phyloP scores from a whole-genome alignment of 2,329 filamentous ascomycete genomes.

The Apiospora saccharicola region DNA sequence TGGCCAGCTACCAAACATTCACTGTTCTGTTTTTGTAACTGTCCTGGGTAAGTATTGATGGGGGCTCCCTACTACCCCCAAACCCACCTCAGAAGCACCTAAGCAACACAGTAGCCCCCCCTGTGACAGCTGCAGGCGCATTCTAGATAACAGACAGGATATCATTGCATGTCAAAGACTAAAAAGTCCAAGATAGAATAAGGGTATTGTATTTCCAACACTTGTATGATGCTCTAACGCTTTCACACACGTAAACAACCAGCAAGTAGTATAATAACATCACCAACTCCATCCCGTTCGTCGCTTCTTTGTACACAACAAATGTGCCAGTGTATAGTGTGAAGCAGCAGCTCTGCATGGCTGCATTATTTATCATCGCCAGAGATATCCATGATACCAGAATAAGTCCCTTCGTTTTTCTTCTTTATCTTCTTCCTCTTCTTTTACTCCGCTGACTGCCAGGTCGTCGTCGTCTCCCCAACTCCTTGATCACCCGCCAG shows the following conservation, averaged over 20 bases:
- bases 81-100: neutral
- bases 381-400: neutral
- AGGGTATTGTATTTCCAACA: constrained; percentile 26
- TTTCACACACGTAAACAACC: neutral
- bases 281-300: constrained; percentile 8
- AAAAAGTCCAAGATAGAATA: neutral
- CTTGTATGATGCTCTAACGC: constrained; percentile 22
- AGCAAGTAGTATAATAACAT: neutral
- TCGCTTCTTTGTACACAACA: constrained; percentile 5
- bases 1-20: too few species aligned
- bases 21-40: too few species aligned
- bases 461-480: neutral
- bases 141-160: neutral
- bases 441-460: neutral
- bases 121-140: neutral
- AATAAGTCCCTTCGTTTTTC: neutral
- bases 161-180: neutral
- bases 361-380: neutral
- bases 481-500: neutral
- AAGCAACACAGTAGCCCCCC: too few species aligned
- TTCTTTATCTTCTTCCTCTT: neutral
- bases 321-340: neutral
- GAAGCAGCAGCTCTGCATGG: neutral
- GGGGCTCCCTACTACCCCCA: too few species aligned
- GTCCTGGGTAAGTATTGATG: too few species aligned